These are phyloP conservation scores for Termitomyces sp. DNA, from an alignment of 1,284 basidiomycete species.

Conservation along the genomic window DNA sequence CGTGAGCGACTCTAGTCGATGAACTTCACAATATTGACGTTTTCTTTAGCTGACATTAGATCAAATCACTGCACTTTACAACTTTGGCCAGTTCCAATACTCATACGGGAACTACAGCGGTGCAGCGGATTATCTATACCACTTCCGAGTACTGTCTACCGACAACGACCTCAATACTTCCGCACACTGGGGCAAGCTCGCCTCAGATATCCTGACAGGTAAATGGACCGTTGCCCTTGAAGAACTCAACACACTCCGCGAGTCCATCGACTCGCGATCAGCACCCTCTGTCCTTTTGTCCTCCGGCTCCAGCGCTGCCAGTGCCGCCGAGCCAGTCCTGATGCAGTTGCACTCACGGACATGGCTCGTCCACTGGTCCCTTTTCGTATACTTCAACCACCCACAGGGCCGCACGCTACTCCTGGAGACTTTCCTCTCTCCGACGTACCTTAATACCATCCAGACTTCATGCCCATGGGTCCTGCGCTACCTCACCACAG, in stretches of 20 bases:
- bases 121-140: slow-evolving; percentile 94
- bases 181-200: slow-evolving; percentile 97
- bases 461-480: slow-evolving; percentile 96
- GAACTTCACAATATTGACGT: slow-evolving; percentile 2
- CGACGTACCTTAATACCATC: slow-evolving; percentile 96
- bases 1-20: slow-evolving; percentile 42
- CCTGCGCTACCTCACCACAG: slow-evolving; percentile 90
- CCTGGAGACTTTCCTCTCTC: slow-evolving; percentile 93
- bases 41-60: slow-evolving; percentile 76
- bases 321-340: slow-evolving; percentile 48
- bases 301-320: slow-evolving; percentile 40
- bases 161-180: slow-evolving; percentile 90
- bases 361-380: slow-evolving; percentile 97
- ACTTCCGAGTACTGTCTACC: slow-evolving; percentile 96
- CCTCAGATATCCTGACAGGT: slow-evolving; percentile 92
- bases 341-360: slow-evolving; percentile 90
- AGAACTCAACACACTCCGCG: slow-evolving; percentile 91
- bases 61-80: slow-evolving; percentile 95
- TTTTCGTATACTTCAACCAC: slow-evolving; percentile 99
- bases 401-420: slow-evolving; percentile 88
- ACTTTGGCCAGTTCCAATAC: slow-evolving; percentile 98
- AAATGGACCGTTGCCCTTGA: slow-evolving; percentile 92
- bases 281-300: slow-evolving; percentile 46
- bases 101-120: slow-evolving; percentile 95
- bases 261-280: slow-evolving; percentile 81